These are phyloP conservation scores for Globisporangium carolinianum DNA, from an alignment of 352 stramenopile species.

Conservation along the genomic window DNA sequence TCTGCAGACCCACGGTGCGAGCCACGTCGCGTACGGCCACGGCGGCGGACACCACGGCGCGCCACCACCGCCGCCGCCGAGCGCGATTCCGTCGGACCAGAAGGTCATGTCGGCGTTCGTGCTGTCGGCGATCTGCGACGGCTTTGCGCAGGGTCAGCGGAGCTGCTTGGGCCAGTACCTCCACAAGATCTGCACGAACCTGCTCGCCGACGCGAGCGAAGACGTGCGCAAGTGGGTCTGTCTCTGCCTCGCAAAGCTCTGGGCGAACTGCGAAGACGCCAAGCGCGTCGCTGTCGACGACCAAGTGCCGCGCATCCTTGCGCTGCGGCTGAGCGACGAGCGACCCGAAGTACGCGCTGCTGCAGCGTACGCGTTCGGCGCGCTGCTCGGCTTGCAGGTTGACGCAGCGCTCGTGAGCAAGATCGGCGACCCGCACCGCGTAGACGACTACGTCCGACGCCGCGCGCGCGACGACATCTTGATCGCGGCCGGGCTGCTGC, in stretches of 20 bases:
- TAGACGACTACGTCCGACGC: slow-evolving; percentile 58
- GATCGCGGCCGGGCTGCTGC: slow-evolving; percentile 60
- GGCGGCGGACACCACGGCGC: slow-evolving; percentile 3
- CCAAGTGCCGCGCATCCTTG: slow-evolving; percentile 81
- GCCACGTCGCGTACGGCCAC: slow-evolving; percentile 7
- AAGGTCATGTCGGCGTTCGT: slow-evolving; percentile 95
- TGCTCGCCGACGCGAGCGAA: slow-evolving; percentile 54
- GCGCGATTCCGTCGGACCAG: slow-evolving; percentile 82
- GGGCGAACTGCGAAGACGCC: slow-evolving; percentile 86
- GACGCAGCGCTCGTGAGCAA: slow-evolving; percentile 45
- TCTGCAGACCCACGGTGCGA: slow-evolving; percentile 32
- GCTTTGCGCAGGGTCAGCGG: slow-evolving; percentile 89
- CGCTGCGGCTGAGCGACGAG: slow-evolving; percentile 77
- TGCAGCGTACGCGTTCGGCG: slow-evolving; percentile 91
- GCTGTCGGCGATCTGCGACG: slow-evolving; percentile 91
- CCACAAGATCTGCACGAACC: slow-evolving; percentile 65
- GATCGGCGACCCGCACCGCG: slow-evolving; percentile 31
- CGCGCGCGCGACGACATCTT: slow-evolving; percentile 61
- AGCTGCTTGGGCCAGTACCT: slow-evolving; percentile 91
- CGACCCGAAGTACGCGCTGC: slow-evolving; percentile 88
- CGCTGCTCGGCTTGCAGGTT: slow-evolving; percentile 83
- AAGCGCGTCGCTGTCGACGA: slow-evolving; percentile 86
- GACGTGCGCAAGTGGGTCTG: slow-evolving; percentile 83
- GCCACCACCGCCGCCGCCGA: slow-evolving; percentile 10
- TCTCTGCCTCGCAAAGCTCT: slow-evolving; percentile 94